phyloP scores from a whole-genome alignment of 352 stramenopile species.

The Blastocystis sp. region DNA sequence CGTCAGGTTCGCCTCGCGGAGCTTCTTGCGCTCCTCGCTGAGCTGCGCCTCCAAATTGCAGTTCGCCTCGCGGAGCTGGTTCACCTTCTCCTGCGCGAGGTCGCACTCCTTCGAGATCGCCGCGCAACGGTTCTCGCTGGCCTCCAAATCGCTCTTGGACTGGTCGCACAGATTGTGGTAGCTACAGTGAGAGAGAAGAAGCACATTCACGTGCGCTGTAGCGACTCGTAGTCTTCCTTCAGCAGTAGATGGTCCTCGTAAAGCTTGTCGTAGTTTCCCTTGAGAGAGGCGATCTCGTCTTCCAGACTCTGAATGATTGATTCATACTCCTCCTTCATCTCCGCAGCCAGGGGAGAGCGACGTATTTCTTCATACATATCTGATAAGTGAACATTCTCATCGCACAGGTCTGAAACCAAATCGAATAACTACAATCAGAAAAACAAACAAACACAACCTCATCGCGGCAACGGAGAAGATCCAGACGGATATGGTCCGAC shows the following conservation, averaged over 20 bases:
- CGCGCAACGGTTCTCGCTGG: background rate
- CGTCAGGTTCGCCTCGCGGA: too few relatives aligned
- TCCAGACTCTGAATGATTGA: background rate
- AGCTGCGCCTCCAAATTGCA: background rate
- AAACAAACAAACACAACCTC: background rate
- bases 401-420: slow-evolving; percentile 13
- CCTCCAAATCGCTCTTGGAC: slow-evolving; percentile 14
- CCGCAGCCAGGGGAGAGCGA: background rate
- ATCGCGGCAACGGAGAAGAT: slow-evolving; percentile 8
- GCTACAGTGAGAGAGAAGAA: background rate
- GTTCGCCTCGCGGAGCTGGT: background rate
- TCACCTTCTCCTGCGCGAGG: background rate
- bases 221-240: background rate
- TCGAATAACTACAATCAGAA: background rate
- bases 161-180: background rate
- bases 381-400: slow-evolving; percentile 18
- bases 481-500: background rate
- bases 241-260: background rate
- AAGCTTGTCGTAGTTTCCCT: background rate
- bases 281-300: background rate
- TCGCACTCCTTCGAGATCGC: background rate
- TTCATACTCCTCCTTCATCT: slow-evolving; percentile 51
- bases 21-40: slow-evolving; percentile 5
- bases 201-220: background rate
- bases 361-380: slow-evolving; percentile 44